These are phyloP conservation scores for Xerocomus cyaneibrunnescens DNA, from an alignment of 1,284 basidiomycete genomes.

Conservation along the genomic window DNA sequence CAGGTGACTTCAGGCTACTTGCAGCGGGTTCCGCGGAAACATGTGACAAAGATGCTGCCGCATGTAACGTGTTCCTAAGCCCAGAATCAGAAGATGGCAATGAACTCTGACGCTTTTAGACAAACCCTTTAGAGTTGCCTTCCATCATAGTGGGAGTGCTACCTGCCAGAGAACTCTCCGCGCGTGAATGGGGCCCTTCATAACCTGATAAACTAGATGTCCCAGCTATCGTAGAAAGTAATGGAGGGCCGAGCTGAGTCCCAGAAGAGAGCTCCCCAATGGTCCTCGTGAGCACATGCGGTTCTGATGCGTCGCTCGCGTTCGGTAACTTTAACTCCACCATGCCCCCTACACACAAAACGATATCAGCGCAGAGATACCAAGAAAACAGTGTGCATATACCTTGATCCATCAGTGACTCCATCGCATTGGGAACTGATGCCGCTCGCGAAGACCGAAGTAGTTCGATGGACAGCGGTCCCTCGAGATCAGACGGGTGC, in stretches of 20 bases:
- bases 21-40: conserved; percentile 10
- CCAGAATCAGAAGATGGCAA: conserved; percentile 4
- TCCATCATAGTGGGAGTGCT: conserved; percentile 10
- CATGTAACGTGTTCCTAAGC: conserved; percentile 1
- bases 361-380: not conserved
- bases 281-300: conserved; percentile 45
- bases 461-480: conserved; percentile 28
- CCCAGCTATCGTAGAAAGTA: conserved; percentile 34
- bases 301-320: conserved; percentile 37
- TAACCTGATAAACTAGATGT: not conserved
- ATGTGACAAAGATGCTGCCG: conserved; percentile 1
- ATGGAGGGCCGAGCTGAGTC: conserved; percentile 37
- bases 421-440: conserved; percentile 51
- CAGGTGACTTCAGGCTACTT: conserved; percentile 11
- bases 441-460: conserved; percentile 17
- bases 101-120: conserved; percentile 2
- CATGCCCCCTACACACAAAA: conserved; percentile 46
- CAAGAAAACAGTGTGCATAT: conserved; percentile 11
- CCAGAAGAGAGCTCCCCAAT: conserved; percentile 49
- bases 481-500: conserved; percentile 24
- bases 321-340: conserved; percentile 57
- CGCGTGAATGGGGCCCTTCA: conserved; percentile 1
- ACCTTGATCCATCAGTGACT: conserved; percentile 72
- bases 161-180: conserved; percentile 1
- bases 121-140: conserved; percentile 1